Conservation (phyloP, 2,329 filamentous ascomycete genomes). For the Pseudogymnoascus destructans region DNA sequence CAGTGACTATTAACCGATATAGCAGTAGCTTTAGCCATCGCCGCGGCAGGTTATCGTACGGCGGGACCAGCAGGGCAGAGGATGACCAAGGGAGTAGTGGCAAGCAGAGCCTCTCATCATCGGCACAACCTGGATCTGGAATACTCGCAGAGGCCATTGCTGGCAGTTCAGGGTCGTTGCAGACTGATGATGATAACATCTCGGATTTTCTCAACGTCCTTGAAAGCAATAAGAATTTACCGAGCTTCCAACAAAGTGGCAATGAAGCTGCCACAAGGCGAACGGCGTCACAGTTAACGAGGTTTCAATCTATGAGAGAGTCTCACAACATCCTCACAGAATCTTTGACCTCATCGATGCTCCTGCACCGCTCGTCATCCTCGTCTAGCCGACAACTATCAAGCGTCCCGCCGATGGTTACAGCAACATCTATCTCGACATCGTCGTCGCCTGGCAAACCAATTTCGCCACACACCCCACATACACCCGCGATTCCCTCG, state of each 20-base stretch:
- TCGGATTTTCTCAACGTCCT: constrained; percentile 84
- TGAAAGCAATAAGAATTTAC: constrained; percentile 76
- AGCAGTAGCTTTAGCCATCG: constrained; percentile 91
- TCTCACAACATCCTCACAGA: constrained; percentile 82
- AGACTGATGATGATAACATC: constrained; percentile 80
- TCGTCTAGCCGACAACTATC: constrained; percentile 51
- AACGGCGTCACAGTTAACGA: constrained; percentile 67
- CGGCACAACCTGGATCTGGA: constrained; percentile 62
- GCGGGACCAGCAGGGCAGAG: constrained; percentile 55
- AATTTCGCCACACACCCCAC: constrained; percentile 77
- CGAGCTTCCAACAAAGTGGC: constrained; percentile 58
- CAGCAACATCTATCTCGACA: constrained; percentile 65
- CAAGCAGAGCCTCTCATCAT: constrained; percentile 59
- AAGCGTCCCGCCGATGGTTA: constrained; percentile 50
- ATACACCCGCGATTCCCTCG: constrained; percentile 87
- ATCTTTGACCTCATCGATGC: constrained; percentile 80
- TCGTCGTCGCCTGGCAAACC: constrained; percentile 86
- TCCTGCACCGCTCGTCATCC: constrained; percentile 70
- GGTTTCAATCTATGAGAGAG: constrained; percentile 80
- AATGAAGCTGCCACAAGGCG: constrained; percentile 59
- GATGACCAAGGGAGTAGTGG: constrained; percentile 71
- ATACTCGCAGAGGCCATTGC: constrained; percentile 59
- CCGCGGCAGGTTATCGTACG: constrained; percentile 62
- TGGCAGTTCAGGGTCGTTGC: constrained; percentile 52
- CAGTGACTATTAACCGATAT: constrained; percentile 65